Evolutionary conservation across 208 protist genomes (phyloP).

Genomic region (Polymyxa betae): DNA sequence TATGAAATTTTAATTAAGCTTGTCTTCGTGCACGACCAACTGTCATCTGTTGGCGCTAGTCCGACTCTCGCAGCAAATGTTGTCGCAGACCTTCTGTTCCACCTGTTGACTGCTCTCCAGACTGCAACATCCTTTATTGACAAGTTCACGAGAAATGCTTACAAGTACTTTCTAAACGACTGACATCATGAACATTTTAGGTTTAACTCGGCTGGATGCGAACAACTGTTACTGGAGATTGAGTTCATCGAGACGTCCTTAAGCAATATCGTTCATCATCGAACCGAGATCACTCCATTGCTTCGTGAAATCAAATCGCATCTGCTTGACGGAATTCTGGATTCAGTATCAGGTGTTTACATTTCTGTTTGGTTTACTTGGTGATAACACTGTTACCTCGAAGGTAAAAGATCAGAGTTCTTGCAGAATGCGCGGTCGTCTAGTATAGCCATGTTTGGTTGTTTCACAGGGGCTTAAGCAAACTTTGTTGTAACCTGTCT

Average conservation of each 20-base stretch:
- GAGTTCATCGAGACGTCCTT: conserved; percentile 9
- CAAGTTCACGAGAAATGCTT: not conserved
- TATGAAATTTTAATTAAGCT: not conserved
- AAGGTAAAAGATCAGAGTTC: not conserved
- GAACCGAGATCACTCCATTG: not conserved
- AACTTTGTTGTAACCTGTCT: no score
- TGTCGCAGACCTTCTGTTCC: not conserved
- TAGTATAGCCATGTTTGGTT: conserved; percentile 17
- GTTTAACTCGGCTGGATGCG: not conserved
- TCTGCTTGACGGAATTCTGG: not conserved
- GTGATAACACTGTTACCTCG: not conserved
- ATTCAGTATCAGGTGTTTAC: not conserved
- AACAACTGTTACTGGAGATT: conserved; percentile 22
- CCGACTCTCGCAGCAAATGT: not conserved
- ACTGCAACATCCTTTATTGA: not conserved
- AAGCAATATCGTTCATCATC: not conserved
- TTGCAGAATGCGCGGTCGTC: not conserved
- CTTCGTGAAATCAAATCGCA: not conserved
- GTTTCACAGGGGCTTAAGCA: no score
- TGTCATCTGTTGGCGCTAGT: not conserved
- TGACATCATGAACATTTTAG: not conserved
- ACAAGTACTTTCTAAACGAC: not conserved
- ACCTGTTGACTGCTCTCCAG: not conserved
- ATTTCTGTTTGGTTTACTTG: not conserved
- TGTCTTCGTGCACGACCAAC: conserved; percentile 16